These are phyloP conservation scores for Sporothrix protearum DNA, from an alignment of 2,329 filamentous ascomycete species.

Conservation along the genomic window DNA sequence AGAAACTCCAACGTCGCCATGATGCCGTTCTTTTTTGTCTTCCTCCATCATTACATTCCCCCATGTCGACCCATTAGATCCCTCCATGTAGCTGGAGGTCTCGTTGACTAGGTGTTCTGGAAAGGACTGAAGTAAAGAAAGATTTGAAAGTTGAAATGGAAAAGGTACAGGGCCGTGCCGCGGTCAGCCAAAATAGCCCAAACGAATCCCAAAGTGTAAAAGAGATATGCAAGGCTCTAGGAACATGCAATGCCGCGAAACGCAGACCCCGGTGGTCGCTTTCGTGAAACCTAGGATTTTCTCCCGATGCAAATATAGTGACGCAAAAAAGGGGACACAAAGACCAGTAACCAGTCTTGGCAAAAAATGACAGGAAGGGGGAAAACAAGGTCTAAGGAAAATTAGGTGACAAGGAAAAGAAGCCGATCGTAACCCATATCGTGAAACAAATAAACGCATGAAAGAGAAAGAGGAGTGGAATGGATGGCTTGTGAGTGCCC, in stretches of 20 bases:
- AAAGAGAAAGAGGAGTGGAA: background rate
- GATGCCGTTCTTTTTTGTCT: background rate
- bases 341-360: background rate
- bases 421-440: background rate
- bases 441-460: background rate
- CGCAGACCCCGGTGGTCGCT: background rate
- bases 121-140: background rate
- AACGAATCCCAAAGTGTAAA: background rate
- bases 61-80: background rate
- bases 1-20: constrained; percentile 9
- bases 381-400: background rate
- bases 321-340: background rate
- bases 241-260: constrained; percentile 5
- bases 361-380: background rate
- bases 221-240: constrained; percentile 11
- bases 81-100: background rate
- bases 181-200: background rate
- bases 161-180: background rate
- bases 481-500: background rate
- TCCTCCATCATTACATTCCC: background rate
- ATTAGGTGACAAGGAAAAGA: background rate
- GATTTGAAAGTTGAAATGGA: background rate
- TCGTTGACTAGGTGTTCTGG: background rate
- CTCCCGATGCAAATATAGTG: background rate
- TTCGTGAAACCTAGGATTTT: background rate